A percentile compares a stretch with the other conserved stretches of the same genome.
These are phyloP conservation scores for Fusarium metavorans DNA, from an alignment of 2,329 filamentous ascomycete genomes.

Conservation along the genomic window DNA sequence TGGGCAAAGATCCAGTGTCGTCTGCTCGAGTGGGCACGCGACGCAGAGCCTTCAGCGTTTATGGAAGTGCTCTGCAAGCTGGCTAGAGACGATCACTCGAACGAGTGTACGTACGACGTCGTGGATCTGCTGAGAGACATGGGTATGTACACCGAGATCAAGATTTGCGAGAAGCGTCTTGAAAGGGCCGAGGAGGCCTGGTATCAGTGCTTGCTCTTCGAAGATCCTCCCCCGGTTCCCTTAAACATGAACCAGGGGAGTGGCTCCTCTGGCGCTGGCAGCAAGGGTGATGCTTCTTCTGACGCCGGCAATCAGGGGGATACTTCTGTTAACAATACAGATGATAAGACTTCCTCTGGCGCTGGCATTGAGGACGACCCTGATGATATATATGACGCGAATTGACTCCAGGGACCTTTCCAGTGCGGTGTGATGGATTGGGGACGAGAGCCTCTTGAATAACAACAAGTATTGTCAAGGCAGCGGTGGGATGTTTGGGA, in stretches of 20 bases:
- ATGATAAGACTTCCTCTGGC: background rate
- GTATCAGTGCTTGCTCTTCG: slow-evolving; percentile 38
- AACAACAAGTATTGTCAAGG: background rate
- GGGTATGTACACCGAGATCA: slow-evolving; percentile 47
- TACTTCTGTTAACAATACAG: background rate
- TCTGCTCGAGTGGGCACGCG: slow-evolving; percentile 43
- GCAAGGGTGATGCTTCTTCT: background rate
- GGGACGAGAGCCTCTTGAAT: background rate
- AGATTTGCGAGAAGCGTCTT: slow-evolving; percentile 43
- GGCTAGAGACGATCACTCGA: slow-evolving; percentile 12
- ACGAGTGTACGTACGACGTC: slow-evolving; percentile 48
- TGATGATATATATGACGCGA: background rate
- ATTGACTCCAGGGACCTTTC: background rate
- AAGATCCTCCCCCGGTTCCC: background rate
- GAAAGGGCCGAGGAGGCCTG: slow-evolving; percentile 39
- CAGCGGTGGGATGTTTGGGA: background rate
- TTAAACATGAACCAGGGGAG: no score
- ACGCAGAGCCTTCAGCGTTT: slow-evolving; percentile 46
- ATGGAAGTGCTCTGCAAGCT: slow-evolving; percentile 44
- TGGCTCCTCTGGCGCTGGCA: background rate
- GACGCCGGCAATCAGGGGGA: background rate
- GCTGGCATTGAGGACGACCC: background rate
- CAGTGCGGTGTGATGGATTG: background rate
- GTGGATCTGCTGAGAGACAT: slow-evolving; percentile 52
- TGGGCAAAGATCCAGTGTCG: slow-evolving; percentile 52